These are phyloP conservation scores for Byssochlamys sp. DNA, from an alignment of 2,329 filamentous ascomycete species.

Conservation along the genomic window DNA sequence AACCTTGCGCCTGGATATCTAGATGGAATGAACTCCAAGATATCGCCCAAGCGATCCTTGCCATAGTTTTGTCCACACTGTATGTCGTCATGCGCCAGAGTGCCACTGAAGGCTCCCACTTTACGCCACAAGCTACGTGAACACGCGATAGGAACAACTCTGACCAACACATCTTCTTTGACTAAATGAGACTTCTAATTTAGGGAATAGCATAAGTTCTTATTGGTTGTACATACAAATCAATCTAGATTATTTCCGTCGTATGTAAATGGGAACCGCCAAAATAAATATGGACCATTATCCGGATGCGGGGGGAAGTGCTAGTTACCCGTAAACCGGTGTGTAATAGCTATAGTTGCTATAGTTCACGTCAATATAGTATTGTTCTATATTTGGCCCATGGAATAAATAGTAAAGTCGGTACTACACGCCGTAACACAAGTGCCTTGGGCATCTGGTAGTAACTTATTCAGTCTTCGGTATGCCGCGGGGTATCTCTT, in stretches of 20 bases:
- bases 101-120: neutral
- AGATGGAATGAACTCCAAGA: neutral
- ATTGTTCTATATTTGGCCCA: neutral
- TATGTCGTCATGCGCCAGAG: neutral
- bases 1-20: neutral
- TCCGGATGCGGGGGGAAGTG: too few relatives aligned
- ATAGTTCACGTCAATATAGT: neutral
- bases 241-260: too few relatives aligned
- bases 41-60: neutral
- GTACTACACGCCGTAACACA: conserved; percentile 5
- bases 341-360: neutral
- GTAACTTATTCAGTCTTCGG: conserved; percentile 2
- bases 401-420: conserved; percentile 2
- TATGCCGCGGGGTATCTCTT: conserved; percentile 4
- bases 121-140: neutral
- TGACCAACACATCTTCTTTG: conserved; percentile 4
- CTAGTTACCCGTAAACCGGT: too few relatives aligned
- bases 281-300: too few relatives aligned
- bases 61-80: neutral
- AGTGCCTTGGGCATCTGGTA: neutral
- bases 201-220: neutral
- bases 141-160: conserved; percentile 16
- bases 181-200: neutral
- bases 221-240: neutral
- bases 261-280: too few relatives aligned